Conservation (phyloP, 306 rosid species). For the Dryas alaskensis region DNA sequence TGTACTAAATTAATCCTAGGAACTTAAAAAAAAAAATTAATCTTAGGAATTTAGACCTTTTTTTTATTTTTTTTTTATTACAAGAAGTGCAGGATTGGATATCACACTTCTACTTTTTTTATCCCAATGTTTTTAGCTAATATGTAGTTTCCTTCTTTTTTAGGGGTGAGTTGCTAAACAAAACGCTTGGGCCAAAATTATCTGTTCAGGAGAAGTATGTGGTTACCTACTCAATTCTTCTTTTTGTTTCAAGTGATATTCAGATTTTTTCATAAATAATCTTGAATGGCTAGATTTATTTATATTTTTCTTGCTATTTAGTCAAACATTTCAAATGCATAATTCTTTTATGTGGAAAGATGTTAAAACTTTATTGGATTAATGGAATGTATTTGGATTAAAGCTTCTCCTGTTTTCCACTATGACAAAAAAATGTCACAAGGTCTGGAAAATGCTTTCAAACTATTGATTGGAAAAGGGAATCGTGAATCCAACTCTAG, state of each 20-base stretch:
- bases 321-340: no score
- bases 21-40: conserved; percentile 5
- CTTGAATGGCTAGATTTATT: background rate
- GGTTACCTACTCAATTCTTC: conserved; percentile 3
- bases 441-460: no score
- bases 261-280: background rate
- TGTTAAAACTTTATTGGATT: no score
- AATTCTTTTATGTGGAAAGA: no score
- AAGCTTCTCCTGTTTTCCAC: no score
- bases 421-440: no score
- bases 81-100: background rate
- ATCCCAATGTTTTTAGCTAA: conserved; percentile 11
- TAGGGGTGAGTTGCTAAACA: conserved; percentile 51
- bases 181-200: conserved; percentile 57
- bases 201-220: conserved; percentile 66
- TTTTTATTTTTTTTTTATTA: conserved; percentile 8
- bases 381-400: no score
- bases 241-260: background rate
- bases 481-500: no score
- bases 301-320: background rate
- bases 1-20: background rate
- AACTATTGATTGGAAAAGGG: no score
- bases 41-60: background rate
- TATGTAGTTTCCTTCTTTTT: conserved; percentile 24
- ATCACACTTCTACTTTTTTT: background rate